A percentile compares a stretch with the other conserved stretches of the same genome.
Conservation (phyloP, 371 early-diverging fungal species). For the Actinomortierella ambigua region DNA sequence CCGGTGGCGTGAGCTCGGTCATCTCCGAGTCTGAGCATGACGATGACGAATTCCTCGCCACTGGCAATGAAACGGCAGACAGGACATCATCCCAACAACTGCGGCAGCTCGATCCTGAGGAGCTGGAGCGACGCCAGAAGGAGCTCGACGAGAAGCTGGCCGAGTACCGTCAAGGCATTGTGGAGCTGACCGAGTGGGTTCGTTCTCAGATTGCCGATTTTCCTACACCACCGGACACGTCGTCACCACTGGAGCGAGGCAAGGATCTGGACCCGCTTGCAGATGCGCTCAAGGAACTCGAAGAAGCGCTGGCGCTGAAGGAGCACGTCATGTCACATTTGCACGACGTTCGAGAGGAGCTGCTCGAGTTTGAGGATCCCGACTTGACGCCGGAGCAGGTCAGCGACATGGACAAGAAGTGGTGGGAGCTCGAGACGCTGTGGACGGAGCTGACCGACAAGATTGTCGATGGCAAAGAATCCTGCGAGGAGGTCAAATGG, state of each 20-base stretch:
- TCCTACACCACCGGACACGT: constrained; percentile 20
- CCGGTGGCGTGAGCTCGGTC: constrained; percentile 1
- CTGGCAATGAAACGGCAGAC: background rate
- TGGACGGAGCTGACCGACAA: constrained; percentile 38
- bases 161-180: constrained; percentile 37
- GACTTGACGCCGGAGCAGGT: constrained; percentile 40
- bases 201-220: constrained; percentile 21
- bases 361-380: constrained; percentile 29
- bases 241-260: constrained; percentile 31
- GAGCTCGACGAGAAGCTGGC: constrained; percentile 31
- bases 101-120: constrained; percentile 21
- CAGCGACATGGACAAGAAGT: constrained; percentile 40
- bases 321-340: constrained; percentile 39
- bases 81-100: background rate
- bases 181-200: constrained; percentile 35
- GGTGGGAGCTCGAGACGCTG: constrained; percentile 44
- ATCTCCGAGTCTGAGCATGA: constrained; percentile 28
- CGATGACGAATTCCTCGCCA: constrained; percentile 8
- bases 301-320: constrained; percentile 36
- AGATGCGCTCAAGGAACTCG: constrained; percentile 24
- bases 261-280: constrained; percentile 34
- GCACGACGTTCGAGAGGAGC: constrained; percentile 44
- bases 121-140: constrained; percentile 17
- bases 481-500: constrained; percentile 42
- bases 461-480: constrained; percentile 31